A percentile compares a stretch with the other conserved stretches of the same genome.
phyloP scores from a whole-genome alignment of 2,329 filamentous ascomycete genomes.

The Amesomyces nigricolor region DNA sequence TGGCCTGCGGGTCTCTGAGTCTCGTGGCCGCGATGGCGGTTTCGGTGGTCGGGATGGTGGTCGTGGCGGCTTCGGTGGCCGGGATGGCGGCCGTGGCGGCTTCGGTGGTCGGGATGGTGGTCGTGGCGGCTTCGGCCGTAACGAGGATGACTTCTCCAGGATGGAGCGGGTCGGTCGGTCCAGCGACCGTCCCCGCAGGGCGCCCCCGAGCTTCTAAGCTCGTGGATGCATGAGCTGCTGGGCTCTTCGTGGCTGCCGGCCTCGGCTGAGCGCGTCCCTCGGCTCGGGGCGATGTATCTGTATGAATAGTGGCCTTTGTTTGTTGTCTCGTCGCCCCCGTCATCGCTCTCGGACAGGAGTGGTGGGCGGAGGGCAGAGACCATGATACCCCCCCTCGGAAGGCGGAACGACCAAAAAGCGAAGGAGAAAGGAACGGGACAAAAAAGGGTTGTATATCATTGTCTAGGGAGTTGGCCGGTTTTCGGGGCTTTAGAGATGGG shows the following conservation, averaged over 20 bases:
- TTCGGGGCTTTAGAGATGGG: constrained; percentile 5
- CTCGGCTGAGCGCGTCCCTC: not conserved
- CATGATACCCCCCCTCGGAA: not conserved
- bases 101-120: constrained; percentile 19
- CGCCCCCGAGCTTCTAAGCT: constrained; percentile 7
- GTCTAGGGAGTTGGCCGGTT: constrained; percentile 12
- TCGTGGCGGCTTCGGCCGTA: constrained; percentile 15
- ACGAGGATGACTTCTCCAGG: constrained; percentile 18
- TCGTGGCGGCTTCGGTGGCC: constrained; percentile 12
- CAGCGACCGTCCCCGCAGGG: not conserved
- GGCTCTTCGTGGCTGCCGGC: no score
- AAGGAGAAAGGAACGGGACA: not conserved
- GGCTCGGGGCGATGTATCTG: constrained; percentile 5
- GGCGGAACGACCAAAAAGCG: not conserved
- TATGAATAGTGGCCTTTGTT: constrained; percentile 5
- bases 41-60: constrained; percentile 14
- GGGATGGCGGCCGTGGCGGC: constrained; percentile 21
- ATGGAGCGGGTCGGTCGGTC: constrained; percentile 7
- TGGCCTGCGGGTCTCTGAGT: constrained; percentile 33
- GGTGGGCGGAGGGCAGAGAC: not conserved
- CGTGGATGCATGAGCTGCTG: not conserved
- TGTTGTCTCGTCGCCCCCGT: constrained; percentile 12
- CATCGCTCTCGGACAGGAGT: not conserved
- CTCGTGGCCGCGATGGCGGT: constrained; percentile 8
- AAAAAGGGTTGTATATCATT: constrained; percentile 10